These are phyloP conservation scores for Jamesozyma jinghongensis DNA, from an alignment of 805 yeast genomes.

Conservation along the genomic window DNA sequence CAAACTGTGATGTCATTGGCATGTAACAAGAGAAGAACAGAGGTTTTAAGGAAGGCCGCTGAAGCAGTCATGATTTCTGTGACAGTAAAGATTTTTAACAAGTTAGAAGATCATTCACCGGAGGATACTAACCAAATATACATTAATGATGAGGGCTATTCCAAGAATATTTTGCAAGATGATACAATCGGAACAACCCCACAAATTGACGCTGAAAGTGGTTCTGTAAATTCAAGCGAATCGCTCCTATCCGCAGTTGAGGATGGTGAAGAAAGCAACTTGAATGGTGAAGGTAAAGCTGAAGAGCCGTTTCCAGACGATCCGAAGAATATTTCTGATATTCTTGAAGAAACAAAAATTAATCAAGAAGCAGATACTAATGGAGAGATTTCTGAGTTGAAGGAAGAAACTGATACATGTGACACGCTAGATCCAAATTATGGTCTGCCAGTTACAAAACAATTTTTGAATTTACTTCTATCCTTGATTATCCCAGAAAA, in stretches of 20 bases:
- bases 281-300: neutral
- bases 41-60: constrained; percentile 79
- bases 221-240: neutral
- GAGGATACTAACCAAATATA: constrained; percentile 7
- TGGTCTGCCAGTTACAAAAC: constrained; percentile 68
- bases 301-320: neutral
- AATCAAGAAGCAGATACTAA: constrained; percentile 3
- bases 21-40: constrained; percentile 85
- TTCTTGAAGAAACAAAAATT: constrained; percentile 3
- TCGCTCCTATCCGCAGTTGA: neutral
- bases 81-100: constrained; percentile 57
- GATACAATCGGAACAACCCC: constrained; percentile 14
- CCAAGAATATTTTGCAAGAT: constrained; percentile 10
- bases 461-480: constrained; percentile 63
- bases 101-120: constrained; percentile 36
- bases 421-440: constrained; percentile 35
- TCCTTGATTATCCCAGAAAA: constrained; percentile 77
- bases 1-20: constrained; percentile 89
- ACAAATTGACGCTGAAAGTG: neutral
- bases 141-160: constrained; percentile 18
- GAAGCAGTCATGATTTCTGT: constrained; percentile 69
- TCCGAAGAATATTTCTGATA: neutral
- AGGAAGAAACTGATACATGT: constrained; percentile 6
- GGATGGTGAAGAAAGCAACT: neutral
- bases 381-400: constrained; percentile 2